Evolutionary conservation across 805 yeast species (phyloP), one percentile per base, ranked within the genome.

Genomic region (Pichia occidentalis): DNA sequence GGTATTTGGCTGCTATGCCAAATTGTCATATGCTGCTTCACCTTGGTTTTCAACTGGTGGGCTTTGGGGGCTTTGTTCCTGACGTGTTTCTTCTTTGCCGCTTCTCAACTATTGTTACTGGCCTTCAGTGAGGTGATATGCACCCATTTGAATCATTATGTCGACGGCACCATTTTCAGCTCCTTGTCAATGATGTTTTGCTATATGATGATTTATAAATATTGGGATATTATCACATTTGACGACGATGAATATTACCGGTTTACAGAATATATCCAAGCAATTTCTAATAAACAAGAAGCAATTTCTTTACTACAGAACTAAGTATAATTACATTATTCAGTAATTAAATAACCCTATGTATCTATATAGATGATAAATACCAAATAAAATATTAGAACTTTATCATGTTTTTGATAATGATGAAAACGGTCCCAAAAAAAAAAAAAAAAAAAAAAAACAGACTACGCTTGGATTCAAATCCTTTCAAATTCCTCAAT

Each of bases 161-260:
- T 86, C 17, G 98, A 90, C 54, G 97, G 97, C 1, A 60, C 86
- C 22, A 81, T 90, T 53, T 85, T 88, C 53, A 92, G 86, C 23
- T 73, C 92, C 19, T 52, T 86, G 24, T 75, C 95, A 54, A 85
- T 85, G 55, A 56, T 86, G 34, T 82, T 86, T 52, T 72, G 95
- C 4, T 64, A 83, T 39, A 87, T 92, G 95, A 90, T 92, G 97
- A 69, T 90, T 36, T 90, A 87, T 67, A 88, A 92, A 62, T 85
- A 78, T 50, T 90, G 97, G 96, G 97, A 88, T 54, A 86, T 88
- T 73, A 80, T 90, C 36, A 92, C 97, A 10, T 77, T 80, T 40
- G 97, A 90, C 53, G 97, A 92, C 58, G 76, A 90, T 50, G 98
- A 90, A 62, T 92, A 90, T 60, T 76, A 54, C 23, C 41, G 60